A percentile compares a stretch with the other conserved stretches of the same genome.
Evolutionary conservation across 2,329 filamentous ascomycete species (phyloP).

Genomic region (Zymoseptoria crescenta): DNA sequence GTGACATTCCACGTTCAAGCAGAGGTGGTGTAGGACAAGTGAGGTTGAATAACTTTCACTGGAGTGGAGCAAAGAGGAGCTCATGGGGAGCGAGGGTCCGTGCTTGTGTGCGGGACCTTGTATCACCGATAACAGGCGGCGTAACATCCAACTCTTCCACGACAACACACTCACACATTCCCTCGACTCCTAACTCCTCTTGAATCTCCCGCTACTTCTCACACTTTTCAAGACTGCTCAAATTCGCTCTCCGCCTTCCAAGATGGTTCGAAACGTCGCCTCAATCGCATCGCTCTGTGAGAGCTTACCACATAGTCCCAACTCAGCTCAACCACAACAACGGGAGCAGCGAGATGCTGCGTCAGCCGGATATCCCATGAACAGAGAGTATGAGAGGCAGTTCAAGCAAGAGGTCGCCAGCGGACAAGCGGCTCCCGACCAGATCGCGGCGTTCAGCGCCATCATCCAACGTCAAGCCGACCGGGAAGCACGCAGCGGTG

Average conservation of each 20-base stretch:
- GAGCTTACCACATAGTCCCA: slow-evolving; percentile 14
- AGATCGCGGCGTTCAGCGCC: slow-evolving; percentile 11
- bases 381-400: slow-evolving; percentile 11
- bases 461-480: background rate
- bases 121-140: background rate
- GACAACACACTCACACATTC: background rate
- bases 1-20: background rate
- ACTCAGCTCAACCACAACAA: background rate
- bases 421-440: slow-evolving; percentile 13
- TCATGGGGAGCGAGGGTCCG: background rate
- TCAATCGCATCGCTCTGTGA: slow-evolving; percentile 23
- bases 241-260: background rate
- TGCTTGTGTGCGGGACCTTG: background rate
- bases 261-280: slow-evolving; percentile 24
- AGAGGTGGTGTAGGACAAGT: background rate
- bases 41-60: background rate
- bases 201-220: background rate
- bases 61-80: background rate
- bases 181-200: background rate
- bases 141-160: background rate
- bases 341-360: slow-evolving; percentile 1
- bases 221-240: background rate
- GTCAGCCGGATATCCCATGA: background rate
- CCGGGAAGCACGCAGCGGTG: no score
- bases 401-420: slow-evolving; percentile 20